These are phyloP conservation scores for Rhazya stricta DNA, from an alignment of 257 asterid species.

Conservation along the genomic window DNA sequence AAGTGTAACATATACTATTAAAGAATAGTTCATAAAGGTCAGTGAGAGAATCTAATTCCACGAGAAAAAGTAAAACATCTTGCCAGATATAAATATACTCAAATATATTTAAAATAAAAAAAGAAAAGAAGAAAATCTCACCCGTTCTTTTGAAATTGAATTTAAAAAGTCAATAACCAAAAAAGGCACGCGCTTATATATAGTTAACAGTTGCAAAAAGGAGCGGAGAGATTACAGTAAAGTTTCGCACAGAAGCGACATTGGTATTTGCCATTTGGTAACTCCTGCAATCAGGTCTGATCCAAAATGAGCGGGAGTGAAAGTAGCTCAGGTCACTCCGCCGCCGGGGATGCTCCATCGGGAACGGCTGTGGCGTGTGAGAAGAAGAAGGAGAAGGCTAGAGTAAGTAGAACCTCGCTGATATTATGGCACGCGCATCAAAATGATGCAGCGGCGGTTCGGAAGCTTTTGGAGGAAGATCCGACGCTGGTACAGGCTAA, in stretches of 20 bases:
- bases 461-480: slow-evolving; percentile 88
- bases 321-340: slow-evolving; percentile 55
- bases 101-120: background rate
- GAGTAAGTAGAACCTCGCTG: slow-evolving; percentile 79
- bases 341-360: slow-evolving; percentile 37
- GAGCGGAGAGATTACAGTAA: background rate
- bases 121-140: background rate
- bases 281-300: slow-evolving; percentile 7
- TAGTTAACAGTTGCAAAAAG: background rate
- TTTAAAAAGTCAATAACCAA: background rate
- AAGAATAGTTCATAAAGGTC: too few relatives aligned
- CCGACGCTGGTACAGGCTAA: slow-evolving; percentile 66
- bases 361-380: slow-evolving; percentile 30
- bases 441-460: slow-evolving; percentile 66
- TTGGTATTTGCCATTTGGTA: too few relatives aligned
- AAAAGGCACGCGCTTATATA: slow-evolving; percentile 18
- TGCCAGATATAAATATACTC: background rate
- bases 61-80: background rate
- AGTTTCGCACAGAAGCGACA: background rate
- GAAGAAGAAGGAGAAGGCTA: slow-evolving; percentile 70
- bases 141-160: background rate
- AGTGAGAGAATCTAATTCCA: slow-evolving; percentile 12
- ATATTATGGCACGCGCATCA: slow-evolving; percentile 97
- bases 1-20: too few relatives aligned
- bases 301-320: slow-evolving; percentile 75